Conservation (phyloP, 192 early-diverging fungal species). For the Dissophora ornata region DNA sequence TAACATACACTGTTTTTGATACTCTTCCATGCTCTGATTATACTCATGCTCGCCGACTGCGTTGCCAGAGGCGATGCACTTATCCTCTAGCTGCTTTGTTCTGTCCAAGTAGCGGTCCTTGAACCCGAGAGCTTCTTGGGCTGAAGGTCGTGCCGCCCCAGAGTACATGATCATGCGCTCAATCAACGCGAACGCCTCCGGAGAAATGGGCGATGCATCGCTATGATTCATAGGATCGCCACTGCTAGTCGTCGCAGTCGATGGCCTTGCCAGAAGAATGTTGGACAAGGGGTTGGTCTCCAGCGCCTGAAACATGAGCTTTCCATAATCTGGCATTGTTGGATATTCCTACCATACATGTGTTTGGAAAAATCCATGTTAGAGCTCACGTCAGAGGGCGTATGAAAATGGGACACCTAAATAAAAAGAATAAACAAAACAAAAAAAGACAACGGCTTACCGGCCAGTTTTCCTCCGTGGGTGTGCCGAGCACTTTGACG, state of each 20-base stretch:
- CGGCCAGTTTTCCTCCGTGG: conserved; percentile 55
- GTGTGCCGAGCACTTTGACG: conserved; percentile 56
- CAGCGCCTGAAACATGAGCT: conserved; percentile 31
- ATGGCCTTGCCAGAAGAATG: conserved; percentile 10
- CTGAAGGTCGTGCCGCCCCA: conserved; percentile 15
- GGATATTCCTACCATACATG: conserved; percentile 26
- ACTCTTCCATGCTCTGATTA: background rate
- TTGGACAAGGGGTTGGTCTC: conserved; percentile 16
- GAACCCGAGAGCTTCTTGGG: conserved; percentile 15
- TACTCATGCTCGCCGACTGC: background rate
- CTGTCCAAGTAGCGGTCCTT: conserved; percentile 14
- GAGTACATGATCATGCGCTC: conserved; percentile 35
- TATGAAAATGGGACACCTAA: background rate
- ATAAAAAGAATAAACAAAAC: background rate
- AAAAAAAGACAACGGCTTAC: conserved; percentile 26
- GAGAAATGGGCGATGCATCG: conserved; percentile 19
- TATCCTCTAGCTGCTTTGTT: background rate
- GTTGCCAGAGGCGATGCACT: background rate
- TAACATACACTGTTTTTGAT: background rate
- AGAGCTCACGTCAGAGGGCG: too few species aligned
- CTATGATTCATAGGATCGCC: too few species aligned
- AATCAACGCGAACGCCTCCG: conserved; percentile 22
- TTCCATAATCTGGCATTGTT: conserved; percentile 46
- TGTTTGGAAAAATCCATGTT: too few species aligned
- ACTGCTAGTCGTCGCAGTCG: too few species aligned